phyloP scores from a whole-genome alignment of 2,329 filamentous ascomycete genomes.

The Ceratocystis cubensis region DNA sequence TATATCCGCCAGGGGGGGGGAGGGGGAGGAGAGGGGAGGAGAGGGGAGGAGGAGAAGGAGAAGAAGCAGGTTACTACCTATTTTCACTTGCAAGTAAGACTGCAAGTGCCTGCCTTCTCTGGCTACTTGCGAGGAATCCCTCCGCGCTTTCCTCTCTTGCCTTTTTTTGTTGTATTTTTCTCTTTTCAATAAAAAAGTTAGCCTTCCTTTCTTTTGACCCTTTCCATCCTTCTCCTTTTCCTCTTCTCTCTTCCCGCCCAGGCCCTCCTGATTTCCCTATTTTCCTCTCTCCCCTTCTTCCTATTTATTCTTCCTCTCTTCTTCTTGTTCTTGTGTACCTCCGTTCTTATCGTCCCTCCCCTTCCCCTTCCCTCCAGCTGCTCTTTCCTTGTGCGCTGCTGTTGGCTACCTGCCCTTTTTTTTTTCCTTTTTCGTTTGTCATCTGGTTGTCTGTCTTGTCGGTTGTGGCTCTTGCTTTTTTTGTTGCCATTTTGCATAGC shows the following conservation, averaged over 20 bases:
- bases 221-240: slow-evolving; percentile 13
- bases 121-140: neutral
- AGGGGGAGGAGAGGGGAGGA: neutral
- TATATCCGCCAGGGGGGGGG: neutral
- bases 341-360: neutral
- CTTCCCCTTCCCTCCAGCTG: neutral
- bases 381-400: neutral
- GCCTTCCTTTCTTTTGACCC: neutral
- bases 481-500: neutral
- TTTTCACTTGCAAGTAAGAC: too few relatives aligned
- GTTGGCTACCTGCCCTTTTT: neutral
- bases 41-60: neutral
- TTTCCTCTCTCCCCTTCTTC: slow-evolving; percentile 10
- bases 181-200: neutral
- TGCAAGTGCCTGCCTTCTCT: too few relatives aligned
- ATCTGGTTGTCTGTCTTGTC: neutral
- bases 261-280: slow-evolving; percentile 19
- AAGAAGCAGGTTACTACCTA: too few relatives aligned
- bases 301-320: slow-evolving; percentile 5
- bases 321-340: neutral
- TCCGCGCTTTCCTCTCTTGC: neutral
- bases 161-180: neutral
- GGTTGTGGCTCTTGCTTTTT: neutral
- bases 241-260: slow-evolving; percentile 15
- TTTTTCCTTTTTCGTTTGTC: neutral